A percentile compares a stretch with the other conserved stretches of the same genome.
phyloP scores from a whole-genome alignment of 352 stramenopile genomes.

The Globisporangium ultimum region DNA sequence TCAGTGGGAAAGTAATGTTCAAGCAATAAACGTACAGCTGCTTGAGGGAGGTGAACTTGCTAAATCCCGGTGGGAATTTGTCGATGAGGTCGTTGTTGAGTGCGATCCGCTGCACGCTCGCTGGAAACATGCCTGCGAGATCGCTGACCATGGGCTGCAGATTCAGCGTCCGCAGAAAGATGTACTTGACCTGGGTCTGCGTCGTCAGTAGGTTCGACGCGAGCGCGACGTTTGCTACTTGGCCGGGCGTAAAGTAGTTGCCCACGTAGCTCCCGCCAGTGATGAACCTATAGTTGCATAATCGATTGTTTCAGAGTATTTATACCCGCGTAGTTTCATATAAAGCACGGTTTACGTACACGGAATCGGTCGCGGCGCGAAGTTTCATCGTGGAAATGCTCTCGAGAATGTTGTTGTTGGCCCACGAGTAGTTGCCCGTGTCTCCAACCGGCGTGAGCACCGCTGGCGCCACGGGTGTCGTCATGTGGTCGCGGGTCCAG shows the following conservation, averaged over 20 bases:
- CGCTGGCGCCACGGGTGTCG: not conserved
- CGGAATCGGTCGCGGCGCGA: not conserved
- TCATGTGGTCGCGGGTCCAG: not conserved
- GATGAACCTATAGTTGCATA: no score
- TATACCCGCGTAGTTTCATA: not conserved
- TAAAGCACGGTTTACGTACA: not conserved
- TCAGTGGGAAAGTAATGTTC: not conserved
- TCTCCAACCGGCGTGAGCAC: not conserved
- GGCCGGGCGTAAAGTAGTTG: not conserved
- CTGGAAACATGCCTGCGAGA: not conserved
- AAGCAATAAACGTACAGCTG: not conserved
- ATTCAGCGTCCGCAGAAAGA: not conserved
- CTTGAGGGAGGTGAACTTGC: not conserved
- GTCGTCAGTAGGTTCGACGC: not conserved
- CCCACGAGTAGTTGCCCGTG: slow-evolving; percentile 1
- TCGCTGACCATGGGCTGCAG: not conserved
- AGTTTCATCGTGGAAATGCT: not conserved
- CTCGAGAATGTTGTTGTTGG: not conserved
- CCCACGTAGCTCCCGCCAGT: not conserved
- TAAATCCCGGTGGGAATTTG: not conserved
- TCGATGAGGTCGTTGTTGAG: not conserved
- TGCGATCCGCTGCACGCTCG: not conserved
- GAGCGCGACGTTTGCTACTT: slow-evolving; percentile 5
- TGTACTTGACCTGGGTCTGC: not conserved
- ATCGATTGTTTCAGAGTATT: no score